These are phyloP conservation scores for Trypanosoma melophagium DNA, from an alignment of 208 protist genomes.

Conservation along the genomic window DNA sequence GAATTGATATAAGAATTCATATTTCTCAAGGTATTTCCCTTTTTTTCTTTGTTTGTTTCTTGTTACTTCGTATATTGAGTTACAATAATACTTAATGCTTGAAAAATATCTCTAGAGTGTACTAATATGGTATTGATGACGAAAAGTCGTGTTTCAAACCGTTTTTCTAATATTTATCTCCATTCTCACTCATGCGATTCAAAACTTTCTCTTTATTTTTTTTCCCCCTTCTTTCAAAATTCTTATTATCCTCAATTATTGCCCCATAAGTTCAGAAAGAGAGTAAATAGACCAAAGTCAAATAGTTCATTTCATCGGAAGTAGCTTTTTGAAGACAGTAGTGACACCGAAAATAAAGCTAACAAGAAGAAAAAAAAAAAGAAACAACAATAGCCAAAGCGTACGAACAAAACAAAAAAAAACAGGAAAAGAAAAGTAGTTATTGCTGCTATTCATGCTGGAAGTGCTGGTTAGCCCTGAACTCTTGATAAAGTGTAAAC, in stretches of 20 bases:
- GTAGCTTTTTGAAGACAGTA: not conserved
- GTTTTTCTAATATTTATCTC: no score
- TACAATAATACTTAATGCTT: not conserved
- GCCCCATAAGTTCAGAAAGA: no score
- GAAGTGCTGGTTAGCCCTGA: conserved; percentile 94
- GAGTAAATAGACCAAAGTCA: no score
- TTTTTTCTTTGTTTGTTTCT: conserved; percentile 1
- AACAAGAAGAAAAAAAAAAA: conserved; percentile 5
- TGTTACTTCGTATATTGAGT: not conserved
- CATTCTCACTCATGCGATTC: no score
- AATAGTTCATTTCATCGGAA: no score
- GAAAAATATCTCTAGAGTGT: not conserved
- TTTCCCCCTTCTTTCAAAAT: no score
- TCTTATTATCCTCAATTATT: no score
- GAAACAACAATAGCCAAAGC: not conserved
- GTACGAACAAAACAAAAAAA: conserved; percentile 1
- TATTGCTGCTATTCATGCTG: conserved; percentile 68
- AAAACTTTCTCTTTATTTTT: no score
- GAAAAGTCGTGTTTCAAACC: not conserved
- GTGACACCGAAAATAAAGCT: not conserved
- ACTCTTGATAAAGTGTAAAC: conserved; percentile 97
- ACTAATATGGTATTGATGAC: not conserved
- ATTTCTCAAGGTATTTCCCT: not conserved
- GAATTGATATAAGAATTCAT: not conserved
- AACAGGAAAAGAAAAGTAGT: conserved; percentile 4